Base-by-base conservation (phyloP, 179 eudicot species). In the Beta corolliflora region DNA sequence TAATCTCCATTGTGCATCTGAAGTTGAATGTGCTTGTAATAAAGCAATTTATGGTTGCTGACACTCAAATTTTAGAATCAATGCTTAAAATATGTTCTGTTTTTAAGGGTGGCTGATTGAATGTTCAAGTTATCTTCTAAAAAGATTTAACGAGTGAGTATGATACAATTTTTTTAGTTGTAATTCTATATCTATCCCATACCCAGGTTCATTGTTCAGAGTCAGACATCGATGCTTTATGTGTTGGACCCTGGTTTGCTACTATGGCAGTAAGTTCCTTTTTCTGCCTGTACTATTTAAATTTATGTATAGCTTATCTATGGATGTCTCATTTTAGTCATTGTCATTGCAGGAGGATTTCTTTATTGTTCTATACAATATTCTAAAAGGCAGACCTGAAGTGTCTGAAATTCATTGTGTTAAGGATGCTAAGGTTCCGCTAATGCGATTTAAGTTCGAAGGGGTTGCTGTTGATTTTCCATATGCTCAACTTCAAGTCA, bases 231-330 rank as follows among this genome's bases (percentile, higher is more conserved):
- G 93, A 91, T 83, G 90, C 90, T 72, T 50, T 91, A 54, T 90
- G 95, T 82, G 87, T 91, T 80, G 93, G 87, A 63, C 93, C 95
- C 65, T 81, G 81, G 82, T 91, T 89, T 78, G 91, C 93, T n/a
- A 86, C 89, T 59, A 77, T 90, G 79, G 81, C 79, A 14, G 95
- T 90, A 82, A 86, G 93, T 76, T 68, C 29, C 77, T 56, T 77
- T 64, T 41, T 23, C 7, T 50, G 25, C 59, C 60, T 73, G 48
- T 50, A 67, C 9, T 48, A 15, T 19, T 53, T 41, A 60, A 63
- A 45, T 71, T 44, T n/a, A 29, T 69, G 71, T 7, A 54, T 19
- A 23, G 2, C 23, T 50, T 58, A 44, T 60, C 4, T 81, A 45
- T 50, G 48, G 60, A 66, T 64, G 41, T 69, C 71, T 79, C 36